Evolutionary conservation across 192 early-diverging fungal genomes (phyloP), one percentile per base, ranked within the genome.

Genomic region (Coemansia sp.): DNA sequence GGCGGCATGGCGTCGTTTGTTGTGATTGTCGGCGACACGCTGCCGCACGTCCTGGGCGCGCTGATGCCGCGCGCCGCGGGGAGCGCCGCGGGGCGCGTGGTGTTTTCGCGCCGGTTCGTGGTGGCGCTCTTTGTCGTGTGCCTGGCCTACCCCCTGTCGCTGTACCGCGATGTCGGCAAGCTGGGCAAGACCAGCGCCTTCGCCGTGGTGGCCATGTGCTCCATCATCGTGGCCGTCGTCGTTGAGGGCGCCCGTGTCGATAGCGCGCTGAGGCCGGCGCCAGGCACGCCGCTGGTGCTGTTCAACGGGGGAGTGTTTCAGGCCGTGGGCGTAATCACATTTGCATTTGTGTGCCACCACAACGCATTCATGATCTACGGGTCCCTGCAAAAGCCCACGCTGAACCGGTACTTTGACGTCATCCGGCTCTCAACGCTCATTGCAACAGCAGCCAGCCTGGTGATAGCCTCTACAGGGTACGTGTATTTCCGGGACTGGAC

Each of bases 341-440:
- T 95, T 78, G 92, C 93, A 1, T 96, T 93, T 80, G 93, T 96
- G 19, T 96, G 93, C 55, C 93, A 96, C 61, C 93, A 96, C 74
- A 96, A 94, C 65, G 90, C 88, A 30, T 92, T 94, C 58, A 78
- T 96, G 62, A 96, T 96, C 45, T 91, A 88, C 64, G 87, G 86
- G 9, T 90, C 91, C 8, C 65, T 95, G 35, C 76, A 82, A 34
- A 88, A 88, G 45, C 93, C 93, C 1, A 90, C 90, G 27, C 74
- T 95, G 31, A 87, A 92, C 53, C 83, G 92, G 17, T 90, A 93
- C 67, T 87, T 86, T 33, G 67, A 81, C 2, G 90, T 96, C 0
- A 90, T 93, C 0, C 89, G 89, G 53, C 70, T 89, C 48, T 89
- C 89, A 5, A 90, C 91, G 15, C 62, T 34, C 15, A 82, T 87